Conservation (phyloP, 2,329 filamentous ascomycete species). For the Penicillium hordei region DNA sequence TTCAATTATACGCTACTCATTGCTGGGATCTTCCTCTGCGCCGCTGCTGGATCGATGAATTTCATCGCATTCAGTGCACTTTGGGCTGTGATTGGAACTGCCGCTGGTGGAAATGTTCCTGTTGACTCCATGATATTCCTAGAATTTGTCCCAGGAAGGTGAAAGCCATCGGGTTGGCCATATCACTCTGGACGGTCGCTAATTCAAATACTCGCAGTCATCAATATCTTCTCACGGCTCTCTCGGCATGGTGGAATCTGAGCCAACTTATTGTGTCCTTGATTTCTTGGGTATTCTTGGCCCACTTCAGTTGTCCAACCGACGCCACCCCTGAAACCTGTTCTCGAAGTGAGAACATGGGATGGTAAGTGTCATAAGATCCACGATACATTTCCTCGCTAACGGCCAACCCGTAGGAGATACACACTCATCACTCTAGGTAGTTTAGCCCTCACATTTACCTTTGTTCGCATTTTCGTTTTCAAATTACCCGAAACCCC, state of each 20-base stretch:
- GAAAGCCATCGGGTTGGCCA: background rate
- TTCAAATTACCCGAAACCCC: slow-evolving; percentile 34
- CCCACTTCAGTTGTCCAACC: slow-evolving; percentile 31
- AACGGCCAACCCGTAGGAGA: slow-evolving; percentile 13
- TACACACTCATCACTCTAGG: slow-evolving; percentile 32
- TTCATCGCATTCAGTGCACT: slow-evolving; percentile 31
- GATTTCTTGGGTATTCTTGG: slow-evolving; percentile 32
- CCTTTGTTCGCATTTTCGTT: slow-evolving; percentile 27
- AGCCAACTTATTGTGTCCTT: slow-evolving; percentile 43
- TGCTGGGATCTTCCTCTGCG: slow-evolving; percentile 36
- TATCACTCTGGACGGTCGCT: background rate
- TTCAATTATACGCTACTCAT: slow-evolving; percentile 50
- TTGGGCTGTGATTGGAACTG: slow-evolving; percentile 32
- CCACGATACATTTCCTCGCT: background rate
- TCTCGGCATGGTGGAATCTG: slow-evolving; percentile 52
- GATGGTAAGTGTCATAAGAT: slow-evolving; percentile 23
- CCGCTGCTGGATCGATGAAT: slow-evolving; percentile 26
- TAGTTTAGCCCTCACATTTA: slow-evolving; percentile 26
- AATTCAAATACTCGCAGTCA: slow-evolving; percentile 13
- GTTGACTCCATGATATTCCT: slow-evolving; percentile 33
- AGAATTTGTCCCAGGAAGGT: slow-evolving; percentile 31
- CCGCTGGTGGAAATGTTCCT: slow-evolving; percentile 30
- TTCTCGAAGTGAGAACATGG: slow-evolving; percentile 27
- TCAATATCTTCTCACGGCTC: slow-evolving; percentile 33
- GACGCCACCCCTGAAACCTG: slow-evolving; percentile 27